Conservation (phyloP, 139 green algal species). For the Trebouxia sp. region DNA sequence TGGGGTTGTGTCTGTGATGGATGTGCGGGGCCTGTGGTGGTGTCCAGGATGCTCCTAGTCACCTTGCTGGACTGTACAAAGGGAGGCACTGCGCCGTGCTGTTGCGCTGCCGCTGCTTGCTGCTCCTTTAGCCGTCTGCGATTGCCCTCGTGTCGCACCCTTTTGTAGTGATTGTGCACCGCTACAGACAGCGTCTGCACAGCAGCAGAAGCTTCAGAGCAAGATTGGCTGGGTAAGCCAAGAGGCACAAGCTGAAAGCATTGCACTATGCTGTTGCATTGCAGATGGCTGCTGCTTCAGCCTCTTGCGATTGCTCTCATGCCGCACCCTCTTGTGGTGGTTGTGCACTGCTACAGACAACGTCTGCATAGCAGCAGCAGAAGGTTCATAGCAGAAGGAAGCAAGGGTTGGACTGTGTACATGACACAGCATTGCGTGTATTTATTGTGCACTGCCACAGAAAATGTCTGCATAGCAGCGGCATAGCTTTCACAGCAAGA, state of each 20-base stretch:
- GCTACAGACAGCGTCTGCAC: slow-evolving; percentile 76
- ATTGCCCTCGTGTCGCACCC: slow-evolving; percentile 46
- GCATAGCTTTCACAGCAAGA: too few species aligned
- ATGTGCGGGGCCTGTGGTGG: background rate
- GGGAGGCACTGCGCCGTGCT: background rate
- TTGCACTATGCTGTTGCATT: background rate
- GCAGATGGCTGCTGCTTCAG: slow-evolving; percentile 15
- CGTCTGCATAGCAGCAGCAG: too few species aligned
- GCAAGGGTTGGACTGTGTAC: too few species aligned
- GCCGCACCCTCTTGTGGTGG: slow-evolving; percentile 82
- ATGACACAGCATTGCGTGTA: too few species aligned
- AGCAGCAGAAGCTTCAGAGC: too few species aligned
- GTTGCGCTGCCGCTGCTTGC: slow-evolving; percentile 12
- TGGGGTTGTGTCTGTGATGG: background rate
- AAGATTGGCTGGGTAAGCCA: too few species aligned
- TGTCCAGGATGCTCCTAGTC: background rate
- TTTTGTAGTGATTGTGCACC: slow-evolving; percentile 92
- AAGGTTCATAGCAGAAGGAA: too few species aligned
- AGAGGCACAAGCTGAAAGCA: too few species aligned
- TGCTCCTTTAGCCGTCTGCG: slow-evolving; percentile 14
- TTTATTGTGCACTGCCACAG: slow-evolving; percentile 90
- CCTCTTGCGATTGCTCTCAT: slow-evolving; percentile 27
- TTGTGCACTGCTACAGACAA: slow-evolving; percentile 88
- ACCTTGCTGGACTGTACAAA: slow-evolving; percentile 15
- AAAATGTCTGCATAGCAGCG: slow-evolving; percentile 65